Percentiles rank a stretch among this genome's conserved stretches.
phyloP scores from a whole-genome alignment of 148 eudicot genomes.

The Euryodendron excelsum region DNA sequence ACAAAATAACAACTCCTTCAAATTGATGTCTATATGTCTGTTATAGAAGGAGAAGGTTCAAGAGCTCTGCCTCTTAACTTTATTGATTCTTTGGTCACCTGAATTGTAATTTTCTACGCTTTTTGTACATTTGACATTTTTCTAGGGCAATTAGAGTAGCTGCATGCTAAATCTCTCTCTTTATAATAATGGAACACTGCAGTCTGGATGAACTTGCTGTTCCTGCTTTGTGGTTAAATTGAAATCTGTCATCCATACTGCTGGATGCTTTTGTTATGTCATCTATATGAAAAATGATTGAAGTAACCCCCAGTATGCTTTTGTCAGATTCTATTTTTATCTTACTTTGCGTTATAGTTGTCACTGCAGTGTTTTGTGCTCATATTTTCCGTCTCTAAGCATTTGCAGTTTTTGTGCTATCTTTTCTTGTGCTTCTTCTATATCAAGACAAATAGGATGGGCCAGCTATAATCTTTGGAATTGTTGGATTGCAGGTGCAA shows the following conservation, averaged over 20 bases:
- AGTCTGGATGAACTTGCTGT: not conserved
- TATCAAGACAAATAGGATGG: not conserved
- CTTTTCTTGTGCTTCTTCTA: not conserved
- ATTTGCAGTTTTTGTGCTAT: not conserved
- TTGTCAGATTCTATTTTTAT: not conserved
- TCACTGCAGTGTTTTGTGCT: not conserved
- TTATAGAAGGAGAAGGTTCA: not conserved
- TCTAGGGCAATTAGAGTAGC: not conserved
- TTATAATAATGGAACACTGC: not conserved
- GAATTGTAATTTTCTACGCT: not conserved
- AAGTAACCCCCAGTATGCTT: not conserved
- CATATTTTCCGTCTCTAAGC: not conserved
- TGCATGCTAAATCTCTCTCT: not conserved
- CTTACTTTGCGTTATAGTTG: too few species aligned
- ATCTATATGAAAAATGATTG: not conserved
- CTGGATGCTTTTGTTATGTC: not conserved
- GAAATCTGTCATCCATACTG: not conserved
- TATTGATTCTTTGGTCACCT: not conserved
- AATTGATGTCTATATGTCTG: not conserved
- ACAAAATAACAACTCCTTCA: not conserved
- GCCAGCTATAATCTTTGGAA: not conserved
- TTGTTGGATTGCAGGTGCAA: slow-evolving; percentile 60
- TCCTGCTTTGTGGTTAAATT: not conserved
- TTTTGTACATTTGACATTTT: not conserved
- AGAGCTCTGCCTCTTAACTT: not conserved